Conservation (phyloP, 805 yeast species). For the Spathaspora hagerdaliae region DNA sequence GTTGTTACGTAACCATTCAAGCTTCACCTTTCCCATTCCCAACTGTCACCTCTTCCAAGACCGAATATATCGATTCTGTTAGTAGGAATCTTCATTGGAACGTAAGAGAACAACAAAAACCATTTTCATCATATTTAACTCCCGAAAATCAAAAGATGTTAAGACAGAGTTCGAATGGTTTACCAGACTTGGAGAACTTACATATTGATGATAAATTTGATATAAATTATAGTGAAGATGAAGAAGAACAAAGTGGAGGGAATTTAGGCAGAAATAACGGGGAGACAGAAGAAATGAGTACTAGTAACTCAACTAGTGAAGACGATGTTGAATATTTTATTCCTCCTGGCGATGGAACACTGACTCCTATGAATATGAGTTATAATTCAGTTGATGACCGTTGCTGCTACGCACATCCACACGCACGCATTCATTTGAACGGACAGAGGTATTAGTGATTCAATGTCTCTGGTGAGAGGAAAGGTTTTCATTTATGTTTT, state of each 20-base stretch:
- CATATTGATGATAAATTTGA: conserved; percentile 28
- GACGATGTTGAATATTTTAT: conserved; percentile 13
- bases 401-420: conserved; percentile 42
- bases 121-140: conserved; percentile 39
- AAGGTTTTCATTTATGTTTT: too few relatives aligned
- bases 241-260: background rate
- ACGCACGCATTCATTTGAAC: conserved; percentile 29
- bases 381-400: conserved; percentile 28
- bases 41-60: conserved; percentile 69
- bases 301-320: background rate
- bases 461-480: too few relatives aligned
- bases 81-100: conserved; percentile 92
- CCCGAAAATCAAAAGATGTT: conserved; percentile 5
- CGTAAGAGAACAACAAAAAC: conserved; percentile 81
- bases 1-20: conserved; percentile 79
- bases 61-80: conserved; percentile 80
- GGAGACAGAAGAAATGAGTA: background rate
- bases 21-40: conserved; percentile 95
- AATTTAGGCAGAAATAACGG: background rate
- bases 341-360: conserved; percentile 28
- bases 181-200: conserved; percentile 8
- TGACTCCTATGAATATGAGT: conserved; percentile 23
- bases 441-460: conserved; percentile 3
- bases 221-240: conserved; percentile 31
- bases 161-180: background rate